Percentiles rank a stretch among this genome's conserved stretches.
Evolutionary conservation across 768 basidiomycete genomes (phyloP).

Genomic region (Lactifluus volemus): DNA sequence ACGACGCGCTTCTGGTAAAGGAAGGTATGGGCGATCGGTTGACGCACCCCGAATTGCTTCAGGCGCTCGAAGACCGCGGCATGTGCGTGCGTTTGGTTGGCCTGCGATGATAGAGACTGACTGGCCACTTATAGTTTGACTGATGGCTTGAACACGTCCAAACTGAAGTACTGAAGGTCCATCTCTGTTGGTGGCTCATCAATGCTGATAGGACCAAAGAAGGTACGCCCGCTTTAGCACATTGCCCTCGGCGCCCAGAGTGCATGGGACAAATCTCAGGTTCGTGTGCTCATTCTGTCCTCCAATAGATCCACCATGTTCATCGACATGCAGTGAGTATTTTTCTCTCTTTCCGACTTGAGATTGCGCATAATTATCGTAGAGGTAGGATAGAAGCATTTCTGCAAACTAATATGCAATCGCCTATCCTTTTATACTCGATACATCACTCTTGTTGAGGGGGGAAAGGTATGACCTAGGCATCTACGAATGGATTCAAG

Average conservation of each 20-base stretch:
- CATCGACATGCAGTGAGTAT: background rate
- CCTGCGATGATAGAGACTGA: background rate
- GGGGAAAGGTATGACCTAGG: too few relatives aligned
- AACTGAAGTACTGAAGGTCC: conserved; percentile 41
- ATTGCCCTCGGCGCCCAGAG: conserved; percentile 39
- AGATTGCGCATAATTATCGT: background rate
- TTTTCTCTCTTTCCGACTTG: background rate
- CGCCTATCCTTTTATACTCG: background rate
- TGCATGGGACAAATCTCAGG: conserved; percentile 23
- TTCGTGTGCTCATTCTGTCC: background rate
- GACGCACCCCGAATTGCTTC: conserved; percentile 22
- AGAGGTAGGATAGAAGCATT: conserved; percentile 10
- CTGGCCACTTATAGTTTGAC: conserved; percentile 27
- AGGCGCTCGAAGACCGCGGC: conserved; percentile 64
- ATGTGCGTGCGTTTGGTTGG: conserved; percentile 42
- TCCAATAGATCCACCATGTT: background rate
- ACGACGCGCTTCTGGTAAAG: conserved; percentile 50
- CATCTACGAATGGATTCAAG: too few relatives aligned
- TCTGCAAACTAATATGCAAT: conserved; percentile 8
- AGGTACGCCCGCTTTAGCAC: conserved; percentile 33
- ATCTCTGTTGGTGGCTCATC: conserved; percentile 59
- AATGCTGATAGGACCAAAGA: conserved; percentile 31
- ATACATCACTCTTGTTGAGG: background rate
- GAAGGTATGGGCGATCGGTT: conserved; percentile 40
- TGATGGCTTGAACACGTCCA: conserved; percentile 31